Conservation (phyloP, 164 flowering plant genomes). For the Echeveria elegans region DNA sequence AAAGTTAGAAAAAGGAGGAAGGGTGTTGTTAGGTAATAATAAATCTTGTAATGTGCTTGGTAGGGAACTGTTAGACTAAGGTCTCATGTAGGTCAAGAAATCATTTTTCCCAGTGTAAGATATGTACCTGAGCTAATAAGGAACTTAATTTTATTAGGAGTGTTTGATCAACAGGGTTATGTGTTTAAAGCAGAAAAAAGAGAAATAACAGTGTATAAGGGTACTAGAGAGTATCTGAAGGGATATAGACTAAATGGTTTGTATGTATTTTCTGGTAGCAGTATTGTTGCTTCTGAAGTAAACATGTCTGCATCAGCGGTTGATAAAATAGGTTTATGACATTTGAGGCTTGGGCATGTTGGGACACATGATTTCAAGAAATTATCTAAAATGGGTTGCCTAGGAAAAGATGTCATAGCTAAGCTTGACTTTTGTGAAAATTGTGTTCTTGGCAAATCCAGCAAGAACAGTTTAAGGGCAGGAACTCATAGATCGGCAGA, state of each 20-base stretch:
- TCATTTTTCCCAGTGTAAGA: background rate
- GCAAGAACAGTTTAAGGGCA: constrained; percentile 5
- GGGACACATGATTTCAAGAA: background rate
- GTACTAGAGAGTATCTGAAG: background rate
- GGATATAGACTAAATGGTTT: background rate
- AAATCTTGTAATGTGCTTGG: background rate
- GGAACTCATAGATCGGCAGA: constrained; percentile 9
- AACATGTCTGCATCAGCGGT: background rate
- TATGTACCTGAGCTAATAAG: background rate
- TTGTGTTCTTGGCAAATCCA: constrained; percentile 12
- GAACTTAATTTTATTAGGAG: background rate
- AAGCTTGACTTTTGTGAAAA: constrained; percentile 17
- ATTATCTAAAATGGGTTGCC: background rate
- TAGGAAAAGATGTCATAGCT: background rate
- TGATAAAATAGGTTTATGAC: background rate
- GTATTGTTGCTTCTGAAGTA: background rate
- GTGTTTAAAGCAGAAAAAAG: background rate
- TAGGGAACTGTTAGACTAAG: background rate
- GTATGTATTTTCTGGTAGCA: background rate
- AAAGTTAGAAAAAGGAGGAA: background rate
- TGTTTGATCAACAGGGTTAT: background rate
- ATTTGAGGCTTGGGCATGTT: background rate
- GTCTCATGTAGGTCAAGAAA: background rate
- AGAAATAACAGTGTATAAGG: background rate
- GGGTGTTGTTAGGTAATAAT: background rate